phyloP scores from a whole-genome alignment of 2,329 filamentous ascomycete genomes.

The Didymella arachidicola region DNA sequence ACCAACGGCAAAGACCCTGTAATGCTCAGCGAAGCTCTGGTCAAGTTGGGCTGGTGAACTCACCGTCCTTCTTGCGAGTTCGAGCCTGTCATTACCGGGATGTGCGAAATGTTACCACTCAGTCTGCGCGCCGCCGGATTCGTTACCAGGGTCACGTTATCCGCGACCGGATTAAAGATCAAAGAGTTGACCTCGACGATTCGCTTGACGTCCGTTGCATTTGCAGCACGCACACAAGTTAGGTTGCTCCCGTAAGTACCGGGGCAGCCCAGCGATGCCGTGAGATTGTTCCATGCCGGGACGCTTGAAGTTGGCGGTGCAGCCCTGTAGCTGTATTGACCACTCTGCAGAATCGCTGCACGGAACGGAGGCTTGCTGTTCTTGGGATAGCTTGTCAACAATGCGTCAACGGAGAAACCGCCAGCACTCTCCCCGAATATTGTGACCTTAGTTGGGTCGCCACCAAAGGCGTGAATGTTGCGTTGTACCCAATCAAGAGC shows the following conservation, averaged over 20 bases:
- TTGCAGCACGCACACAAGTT: slow-evolving; percentile 34
- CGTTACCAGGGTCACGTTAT: slow-evolving; percentile 34
- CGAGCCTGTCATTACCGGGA: slow-evolving; percentile 39
- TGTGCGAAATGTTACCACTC: slow-evolving; percentile 33
- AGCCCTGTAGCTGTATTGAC: slow-evolving; percentile 33
- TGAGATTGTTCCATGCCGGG: slow-evolving; percentile 35
- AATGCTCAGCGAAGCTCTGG: neutral
- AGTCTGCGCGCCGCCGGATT: slow-evolving; percentile 30
- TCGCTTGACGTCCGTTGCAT: slow-evolving; percentile 28
- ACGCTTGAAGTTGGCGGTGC: slow-evolving; percentile 18
- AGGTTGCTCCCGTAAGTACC: slow-evolving; percentile 27
- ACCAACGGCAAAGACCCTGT: slow-evolving; percentile 29
- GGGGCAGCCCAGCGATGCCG: slow-evolving; percentile 32
- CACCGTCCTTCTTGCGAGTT: slow-evolving; percentile 40
- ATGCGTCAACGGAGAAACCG: slow-evolving; percentile 34
- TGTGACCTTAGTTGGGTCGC: slow-evolving; percentile 59
- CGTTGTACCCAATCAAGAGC: slow-evolving; percentile 63
- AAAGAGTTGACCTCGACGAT: slow-evolving; percentile 31
- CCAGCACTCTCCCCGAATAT: slow-evolving; percentile 50
- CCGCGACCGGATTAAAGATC: slow-evolving; percentile 29
- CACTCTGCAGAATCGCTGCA: slow-evolving; percentile 42
- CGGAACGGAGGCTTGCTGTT: slow-evolving; percentile 36
- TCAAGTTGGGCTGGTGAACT: neutral
- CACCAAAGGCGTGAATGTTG: slow-evolving; percentile 60
- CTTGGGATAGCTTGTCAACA: slow-evolving; percentile 38